A percentile compares a stretch with the other conserved stretches of the same genome.
These are phyloP conservation scores for Trichoderma arundinaceum DNA, from an alignment of 2,329 filamentous ascomycete species.

Conservation along the genomic window DNA sequence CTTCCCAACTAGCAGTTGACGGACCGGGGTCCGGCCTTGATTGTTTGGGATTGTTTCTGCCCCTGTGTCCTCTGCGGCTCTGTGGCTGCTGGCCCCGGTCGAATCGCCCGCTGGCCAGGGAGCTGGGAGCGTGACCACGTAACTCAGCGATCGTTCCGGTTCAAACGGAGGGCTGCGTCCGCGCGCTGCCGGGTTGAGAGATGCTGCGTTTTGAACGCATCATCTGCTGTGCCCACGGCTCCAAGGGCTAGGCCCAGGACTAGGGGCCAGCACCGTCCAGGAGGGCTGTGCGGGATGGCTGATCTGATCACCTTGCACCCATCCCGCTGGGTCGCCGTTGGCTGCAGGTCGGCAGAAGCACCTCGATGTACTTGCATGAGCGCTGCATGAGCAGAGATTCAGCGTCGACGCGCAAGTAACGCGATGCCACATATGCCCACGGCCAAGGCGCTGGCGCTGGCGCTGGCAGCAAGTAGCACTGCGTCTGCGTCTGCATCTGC, in stretches of 20 bases:
- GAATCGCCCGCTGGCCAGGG: slow-evolving; percentile 12
- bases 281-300: slow-evolving; percentile 13
- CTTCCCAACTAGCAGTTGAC: slow-evolving; percentile 4
- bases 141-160: slow-evolving; percentile 10
- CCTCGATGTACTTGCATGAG: not conserved
- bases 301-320: slow-evolving; percentile 10
- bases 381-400: not conserved
- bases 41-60: slow-evolving; percentile 11
- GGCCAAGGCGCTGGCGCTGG: too few relatives aligned
- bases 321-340: slow-evolving; percentile 6
- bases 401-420: not conserved
- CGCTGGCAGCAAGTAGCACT: too few relatives aligned
- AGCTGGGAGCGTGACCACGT: slow-evolving; percentile 15
- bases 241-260: not conserved
- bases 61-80: slow-evolving; percentile 14
- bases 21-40: slow-evolving; percentile 9
- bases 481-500: not conserved
- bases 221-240: slow-evolving; percentile 1
- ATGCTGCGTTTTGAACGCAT: not conserved
- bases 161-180: slow-evolving; percentile 18
- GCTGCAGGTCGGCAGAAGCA: not conserved
- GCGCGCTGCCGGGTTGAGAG: not conserved
- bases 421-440: not conserved
- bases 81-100: slow-evolving; percentile 18
- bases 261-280: not conserved